These are phyloP conservation scores for Xylaria telfairii DNA, from an alignment of 495 filamentous ascomycete species.

Conservation along the genomic window DNA sequence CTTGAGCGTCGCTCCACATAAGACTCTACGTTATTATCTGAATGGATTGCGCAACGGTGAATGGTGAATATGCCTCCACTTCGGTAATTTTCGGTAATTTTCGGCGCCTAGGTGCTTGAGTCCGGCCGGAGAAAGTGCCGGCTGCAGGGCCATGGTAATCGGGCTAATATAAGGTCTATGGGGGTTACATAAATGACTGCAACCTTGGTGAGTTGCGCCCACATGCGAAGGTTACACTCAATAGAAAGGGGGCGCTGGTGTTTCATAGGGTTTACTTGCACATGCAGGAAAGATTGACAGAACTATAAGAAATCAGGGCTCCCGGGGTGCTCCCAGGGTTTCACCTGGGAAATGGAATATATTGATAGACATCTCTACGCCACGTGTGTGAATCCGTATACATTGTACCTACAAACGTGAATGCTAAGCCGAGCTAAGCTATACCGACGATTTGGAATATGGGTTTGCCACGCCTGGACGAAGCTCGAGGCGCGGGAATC, in stretches of 20 bases:
- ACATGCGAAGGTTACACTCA: neutral
- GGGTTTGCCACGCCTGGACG: neutral
- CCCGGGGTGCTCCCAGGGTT: neutral
- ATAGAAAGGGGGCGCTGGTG: slow-evolving; percentile 15
- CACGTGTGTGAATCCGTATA: neutral
- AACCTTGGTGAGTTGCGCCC: neutral
- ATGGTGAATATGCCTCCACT: slow-evolving; percentile 3
- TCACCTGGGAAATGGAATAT: slow-evolving; percentile 5
- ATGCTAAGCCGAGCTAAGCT: neutral
- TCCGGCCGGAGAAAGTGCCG: neutral
- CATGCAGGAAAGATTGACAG: slow-evolving; percentile 10
- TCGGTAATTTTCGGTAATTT: slow-evolving; percentile 7
- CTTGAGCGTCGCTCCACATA: slow-evolving; percentile 17
- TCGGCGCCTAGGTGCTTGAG: slow-evolving; percentile 12
- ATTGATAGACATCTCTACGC: neutral
- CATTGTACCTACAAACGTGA: too few relatives aligned
- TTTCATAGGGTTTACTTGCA: slow-evolving; percentile 10
- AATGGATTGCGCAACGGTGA: slow-evolving; percentile 18
- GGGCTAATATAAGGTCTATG: slow-evolving; percentile 1
- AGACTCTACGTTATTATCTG: neutral
- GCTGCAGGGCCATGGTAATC: neutral
- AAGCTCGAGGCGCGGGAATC: neutral
- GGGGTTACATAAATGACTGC: slow-evolving; percentile 11
- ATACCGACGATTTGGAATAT: neutral
- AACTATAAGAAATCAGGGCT: neutral